Evolutionary conservation across 331 rosid species (phyloP), one percentile per base, ranked within the genome.

Genomic region (Phaseolus coccineus): DNA sequence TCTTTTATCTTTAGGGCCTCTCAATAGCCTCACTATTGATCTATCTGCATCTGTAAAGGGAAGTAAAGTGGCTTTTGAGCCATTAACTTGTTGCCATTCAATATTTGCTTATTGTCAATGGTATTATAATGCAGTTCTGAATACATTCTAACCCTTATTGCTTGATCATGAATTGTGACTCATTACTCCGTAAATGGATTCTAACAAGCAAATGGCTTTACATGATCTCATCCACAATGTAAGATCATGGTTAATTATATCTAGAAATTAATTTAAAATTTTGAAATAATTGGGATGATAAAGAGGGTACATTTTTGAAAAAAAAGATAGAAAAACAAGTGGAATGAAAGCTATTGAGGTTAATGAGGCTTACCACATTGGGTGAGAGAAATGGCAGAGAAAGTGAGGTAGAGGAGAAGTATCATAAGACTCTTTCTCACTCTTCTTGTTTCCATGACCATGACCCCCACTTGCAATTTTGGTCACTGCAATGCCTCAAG

Each of bases 331-430:
- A 2, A 56, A 71, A 24, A 71, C 0, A 39, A 6, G 44, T 6
- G 44, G 44, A 10, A 6, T 39, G 44, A 39, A 39, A 39, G 22
- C 15, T 9, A 2, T 61, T 0, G 40, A 16, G 55, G 47, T 27
- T 53, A 40, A 51, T 42, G 2, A 47, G 40, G 48, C 91, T 82
- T 91, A 93, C 97, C 97, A 75, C 96, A 91, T 74, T 82, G 86
- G 65, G 79, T 64, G 84, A 85, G 89, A 76, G 84, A 84, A 77
- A 88, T 52, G 76, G 90, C 72, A 79, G 82, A 81, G 27, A 88
- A 61, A 66, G 82, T 62, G 2, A 89, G 59, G 78, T 68, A 84
- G 72, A 89, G 85, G 57, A 86, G 70, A 73, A 89, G 80, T 72
- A 87, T 52, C 73, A 73, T 57, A 59, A 67, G 48, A 80, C 77